A percentile compares a stretch with the other conserved stretches of the same genome.
Conservation (phyloP, 805 yeast genomes). For the Metschnikowia gruessii region DNA sequence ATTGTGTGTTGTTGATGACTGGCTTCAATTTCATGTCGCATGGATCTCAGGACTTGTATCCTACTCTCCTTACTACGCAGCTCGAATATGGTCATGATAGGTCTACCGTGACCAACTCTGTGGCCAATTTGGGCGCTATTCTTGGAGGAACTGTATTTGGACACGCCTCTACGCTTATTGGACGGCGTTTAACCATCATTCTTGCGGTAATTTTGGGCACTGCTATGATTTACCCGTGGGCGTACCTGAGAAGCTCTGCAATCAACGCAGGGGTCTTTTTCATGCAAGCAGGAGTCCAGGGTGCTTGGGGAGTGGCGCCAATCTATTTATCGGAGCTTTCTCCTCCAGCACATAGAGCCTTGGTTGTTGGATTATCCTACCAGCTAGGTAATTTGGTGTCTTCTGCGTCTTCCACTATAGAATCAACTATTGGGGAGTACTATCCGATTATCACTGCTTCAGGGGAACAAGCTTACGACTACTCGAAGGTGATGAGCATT, state of each 20-base stretch:
- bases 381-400: conserved; percentile 74
- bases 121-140: conserved; percentile 42
- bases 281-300: conserved; percentile 64
- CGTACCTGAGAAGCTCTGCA: conserved; percentile 25
- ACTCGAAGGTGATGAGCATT: conserved; percentile 67
- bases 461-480: conserved; percentile 42
- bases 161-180: conserved; percentile 35
- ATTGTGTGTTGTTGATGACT: conserved; percentile 49
- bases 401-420: conserved; percentile 69
- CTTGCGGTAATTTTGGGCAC: conserved; percentile 34
- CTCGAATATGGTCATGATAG: conserved; percentile 31
- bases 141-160: conserved; percentile 46
- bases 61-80: conserved; percentile 37
- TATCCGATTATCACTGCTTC: conserved; percentile 46
- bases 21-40: conserved; percentile 43
- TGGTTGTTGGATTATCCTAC: conserved; percentile 43
- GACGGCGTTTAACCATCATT: conserved; percentile 36
- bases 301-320: conserved; percentile 73
- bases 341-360: conserved; percentile 18
- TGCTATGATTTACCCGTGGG: conserved; percentile 40
- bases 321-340: conserved; percentile 64
- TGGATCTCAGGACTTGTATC: conserved; percentile 43
- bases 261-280: conserved; percentile 62
- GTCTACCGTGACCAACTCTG: conserved; percentile 40
- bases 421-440: conserved; percentile 55